Evolutionary conservation across 768 basidiomycete species (phyloP).

Genomic region (Glaciozyma antarctica): DNA sequence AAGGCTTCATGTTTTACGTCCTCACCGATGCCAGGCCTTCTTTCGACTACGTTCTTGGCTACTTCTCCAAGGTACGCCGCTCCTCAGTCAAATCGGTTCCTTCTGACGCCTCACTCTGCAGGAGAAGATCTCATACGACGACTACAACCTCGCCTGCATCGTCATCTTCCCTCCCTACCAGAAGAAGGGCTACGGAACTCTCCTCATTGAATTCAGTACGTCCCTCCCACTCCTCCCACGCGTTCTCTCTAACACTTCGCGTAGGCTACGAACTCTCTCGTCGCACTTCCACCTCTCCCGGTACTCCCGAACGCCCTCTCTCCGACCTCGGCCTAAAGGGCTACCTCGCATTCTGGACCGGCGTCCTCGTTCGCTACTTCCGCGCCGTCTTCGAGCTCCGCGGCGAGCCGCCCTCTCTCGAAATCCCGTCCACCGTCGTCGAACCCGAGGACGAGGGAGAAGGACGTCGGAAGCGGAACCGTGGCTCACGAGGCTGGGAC

Average conservation of each 20-base stretch:
- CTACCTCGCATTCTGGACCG: constrained; percentile 75
- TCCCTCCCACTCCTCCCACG: constrained; percentile 9
- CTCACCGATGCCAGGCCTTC: constrained; percentile 72
- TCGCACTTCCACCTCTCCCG: constrained; percentile 42
- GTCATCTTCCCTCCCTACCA: constrained; percentile 91
- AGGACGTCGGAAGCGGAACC: constrained; percentile 31
- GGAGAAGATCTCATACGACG: constrained; percentile 94
- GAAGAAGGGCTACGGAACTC: constrained; percentile 77
- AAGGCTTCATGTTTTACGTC: constrained; percentile 72
- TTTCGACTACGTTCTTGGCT: constrained; percentile 69
- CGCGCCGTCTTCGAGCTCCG: constrained; percentile 44
- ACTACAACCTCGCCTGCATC: constrained; percentile 95
- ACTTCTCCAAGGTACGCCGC: constrained; percentile 55
- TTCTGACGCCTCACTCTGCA: constrained; percentile 35
- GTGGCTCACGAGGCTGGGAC: constrained; percentile 50
- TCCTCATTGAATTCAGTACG: constrained; percentile 97
- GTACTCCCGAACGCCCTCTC: constrained; percentile 84
- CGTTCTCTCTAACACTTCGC: neutral
- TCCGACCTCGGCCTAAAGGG: constrained; percentile 85
- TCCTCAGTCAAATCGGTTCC: neutral
- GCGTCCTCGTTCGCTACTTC: constrained; percentile 73
- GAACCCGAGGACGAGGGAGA: neutral
- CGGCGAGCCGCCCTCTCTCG: constrained; percentile 23
- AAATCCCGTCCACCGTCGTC: neutral
- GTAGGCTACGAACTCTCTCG: constrained; percentile 70